Evolutionary conservation across 192 early-diverging fungal genomes (phyloP).

Genomic region (Oehlia diaphana): DNA sequence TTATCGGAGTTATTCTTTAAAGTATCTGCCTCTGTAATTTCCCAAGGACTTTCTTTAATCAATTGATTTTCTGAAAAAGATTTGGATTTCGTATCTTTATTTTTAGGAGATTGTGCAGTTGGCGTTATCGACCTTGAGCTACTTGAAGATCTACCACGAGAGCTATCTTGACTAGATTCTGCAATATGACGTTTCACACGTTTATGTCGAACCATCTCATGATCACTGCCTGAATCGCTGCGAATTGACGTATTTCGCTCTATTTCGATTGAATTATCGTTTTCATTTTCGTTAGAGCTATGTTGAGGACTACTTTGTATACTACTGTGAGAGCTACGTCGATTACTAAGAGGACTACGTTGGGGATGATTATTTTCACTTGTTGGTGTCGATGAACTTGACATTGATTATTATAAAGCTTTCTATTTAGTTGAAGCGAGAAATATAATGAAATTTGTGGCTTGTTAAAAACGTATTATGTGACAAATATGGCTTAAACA

Average conservation of each 20-base stretch:
- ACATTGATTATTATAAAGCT: not conserved
- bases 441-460: too few species aligned
- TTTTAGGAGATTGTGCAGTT: not conserved
- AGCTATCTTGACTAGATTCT: not conserved
- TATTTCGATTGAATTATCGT: not conserved
- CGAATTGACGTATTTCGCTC: not conserved
- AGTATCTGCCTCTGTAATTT: not conserved
- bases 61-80: not conserved
- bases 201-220: not conserved
- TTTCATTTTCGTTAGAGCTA: not conserved
- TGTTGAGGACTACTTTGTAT: not conserved
- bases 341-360: not conserved
- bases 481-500: too few species aligned
- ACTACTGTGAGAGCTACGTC: not conserved
- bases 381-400: not conserved
- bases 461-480: too few species aligned
- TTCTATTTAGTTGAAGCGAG: too few species aligned
- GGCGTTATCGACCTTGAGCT: not conserved
- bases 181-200: not conserved
- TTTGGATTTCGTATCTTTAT: not conserved
- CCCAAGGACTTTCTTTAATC: not conserved
- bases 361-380: not conserved
- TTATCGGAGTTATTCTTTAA: not conserved
- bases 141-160: not conserved
- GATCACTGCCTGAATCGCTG: not conserved